phyloP scores from a whole-genome alignment of 768 basidiomycete species.

The Tricholoma matsutake region DNA sequence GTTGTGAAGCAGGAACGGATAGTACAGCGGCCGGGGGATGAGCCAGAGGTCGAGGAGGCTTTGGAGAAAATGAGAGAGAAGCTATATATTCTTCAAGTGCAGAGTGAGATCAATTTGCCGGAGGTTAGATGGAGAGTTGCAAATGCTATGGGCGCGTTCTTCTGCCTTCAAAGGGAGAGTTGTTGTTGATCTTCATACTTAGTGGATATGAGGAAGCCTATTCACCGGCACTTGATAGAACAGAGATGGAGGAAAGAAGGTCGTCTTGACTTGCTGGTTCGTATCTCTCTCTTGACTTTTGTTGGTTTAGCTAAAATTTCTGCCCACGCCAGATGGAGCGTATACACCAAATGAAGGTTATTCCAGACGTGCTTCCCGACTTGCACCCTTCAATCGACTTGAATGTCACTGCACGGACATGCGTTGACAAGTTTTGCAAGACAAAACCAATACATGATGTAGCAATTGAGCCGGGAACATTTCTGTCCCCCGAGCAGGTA shows the following conservation, averaged over 20 bases:
- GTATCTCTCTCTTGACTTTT: slow-evolving; percentile 24
- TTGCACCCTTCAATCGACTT: slow-evolving; percentile 76
- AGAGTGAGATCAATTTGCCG: slow-evolving; percentile 83
- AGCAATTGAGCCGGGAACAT: slow-evolving; percentile 69
- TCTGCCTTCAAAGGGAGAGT: neutral
- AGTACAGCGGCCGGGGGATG: slow-evolving; percentile 20
- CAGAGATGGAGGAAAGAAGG: slow-evolving; percentile 85
- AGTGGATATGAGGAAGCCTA: slow-evolving; percentile 63
- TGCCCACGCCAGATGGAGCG: slow-evolving; percentile 74
- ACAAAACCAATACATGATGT: slow-evolving; percentile 35
- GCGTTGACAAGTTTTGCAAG: slow-evolving; percentile 27
- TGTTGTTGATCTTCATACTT: neutral
- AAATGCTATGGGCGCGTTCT: slow-evolving; percentile 71
- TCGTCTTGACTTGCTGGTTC: slow-evolving; percentile 76
- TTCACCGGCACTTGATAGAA: slow-evolving; percentile 79
- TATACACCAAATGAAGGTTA: slow-evolving; percentile 84
- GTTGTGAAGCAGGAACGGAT: slow-evolving; percentile 22
- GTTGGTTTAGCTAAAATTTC: neutral
- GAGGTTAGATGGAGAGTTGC: slow-evolving; percentile 73
- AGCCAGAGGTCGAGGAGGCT: slow-evolving; percentile 27
- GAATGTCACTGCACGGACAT: slow-evolving; percentile 48
- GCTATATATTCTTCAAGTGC: slow-evolving; percentile 64
- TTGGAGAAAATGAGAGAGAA: slow-evolving; percentile 46
- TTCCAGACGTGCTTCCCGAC: slow-evolving; percentile 80
- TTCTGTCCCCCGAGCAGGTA: slow-evolving; percentile 67